These are phyloP conservation scores for Diplocarpon mali DNA, from an alignment of 2,329 filamentous ascomycete genomes.

Conservation along the genomic window DNA sequence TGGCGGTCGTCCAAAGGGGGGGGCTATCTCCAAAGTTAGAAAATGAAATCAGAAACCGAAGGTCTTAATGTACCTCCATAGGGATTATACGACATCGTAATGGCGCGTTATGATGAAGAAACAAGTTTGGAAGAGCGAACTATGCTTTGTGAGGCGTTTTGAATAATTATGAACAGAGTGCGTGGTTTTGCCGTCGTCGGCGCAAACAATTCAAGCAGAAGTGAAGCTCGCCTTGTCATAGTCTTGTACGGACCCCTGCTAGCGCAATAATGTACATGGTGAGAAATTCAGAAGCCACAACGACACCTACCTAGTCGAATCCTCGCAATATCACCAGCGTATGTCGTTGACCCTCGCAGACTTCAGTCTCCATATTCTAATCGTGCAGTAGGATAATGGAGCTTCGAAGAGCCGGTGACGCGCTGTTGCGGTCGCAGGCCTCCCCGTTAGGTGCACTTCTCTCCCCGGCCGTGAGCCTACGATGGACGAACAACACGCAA, in stretches of 20 bases:
- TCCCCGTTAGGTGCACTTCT: conserved; percentile 23
- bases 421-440: conserved; percentile 23
- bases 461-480: conserved; percentile 16
- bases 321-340: conserved; percentile 11
- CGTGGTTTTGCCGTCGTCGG: conserved; percentile 4
- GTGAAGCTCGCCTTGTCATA: conserved; percentile 4
- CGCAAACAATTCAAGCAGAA: conserved; percentile 1
- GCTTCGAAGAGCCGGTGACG: conserved; percentile 25
- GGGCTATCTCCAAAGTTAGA: conserved; percentile 19
- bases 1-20: conserved; percentile 59
- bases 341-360: conserved; percentile 11
- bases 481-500: conserved; percentile 13
- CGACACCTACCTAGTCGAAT: conserved; percentile 10
- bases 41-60: neutral
- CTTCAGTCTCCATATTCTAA: conserved; percentile 7
- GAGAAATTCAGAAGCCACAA: conserved; percentile 11
- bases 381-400: conserved; percentile 23
- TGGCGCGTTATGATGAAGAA: neutral
- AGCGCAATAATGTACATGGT: neutral
- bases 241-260: conserved; percentile 1
- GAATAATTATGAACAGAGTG: neutral
- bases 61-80: conserved; percentile 23
- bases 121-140: neutral
- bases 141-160: neutral
- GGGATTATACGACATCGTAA: conserved; percentile 27